Evolutionary conservation across 306 rosid genomes (phyloP).

Genomic region (Lathyrus aphaca): DNA sequence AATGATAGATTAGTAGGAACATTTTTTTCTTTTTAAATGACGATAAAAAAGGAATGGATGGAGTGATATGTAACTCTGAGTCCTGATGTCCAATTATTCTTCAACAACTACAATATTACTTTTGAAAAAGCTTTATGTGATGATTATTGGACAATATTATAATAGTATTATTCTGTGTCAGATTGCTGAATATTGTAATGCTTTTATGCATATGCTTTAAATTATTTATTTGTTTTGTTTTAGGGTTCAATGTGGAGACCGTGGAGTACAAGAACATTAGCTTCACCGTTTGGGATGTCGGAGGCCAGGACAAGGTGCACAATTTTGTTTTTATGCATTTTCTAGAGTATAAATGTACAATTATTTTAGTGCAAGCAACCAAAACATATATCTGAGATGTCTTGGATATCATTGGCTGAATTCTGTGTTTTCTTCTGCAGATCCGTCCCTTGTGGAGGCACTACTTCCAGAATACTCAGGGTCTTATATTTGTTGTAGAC

Average conservation of each 20-base stretch:
- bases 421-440: constrained; percentile 53
- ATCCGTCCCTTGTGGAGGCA: constrained; percentile 99
- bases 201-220: constrained; percentile 2
- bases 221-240: constrained; percentile 19
- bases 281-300: constrained; percentile 99
- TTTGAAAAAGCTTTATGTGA: constrained; percentile 18
- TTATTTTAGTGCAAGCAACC: constrained; percentile 20
- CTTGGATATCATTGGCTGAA: constrained; percentile 27
- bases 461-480: constrained; percentile 99
- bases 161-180: neutral
- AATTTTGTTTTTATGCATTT: constrained; percentile 29
- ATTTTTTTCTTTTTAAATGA: neutral
- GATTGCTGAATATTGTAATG: constrained; percentile 11
- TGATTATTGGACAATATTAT: neutral
- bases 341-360: neutral
- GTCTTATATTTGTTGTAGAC: constrained; percentile 98
- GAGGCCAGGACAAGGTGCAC: constrained; percentile 97
- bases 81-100: constrained; percentile 14
- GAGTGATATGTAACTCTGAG: neutral
- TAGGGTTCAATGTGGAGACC: constrained; percentile 99
- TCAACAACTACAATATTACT: constrained; percentile 5
- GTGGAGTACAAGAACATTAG: constrained; percentile 99
- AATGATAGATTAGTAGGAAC: neutral
- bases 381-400: neutral
- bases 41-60: neutral